A percentile compares a stretch with the other conserved stretches of the same genome.
These are phyloP conservation scores for Pestalotiopsis sp. DNA, from an alignment of 2,329 filamentous ascomycete species.

Conservation along the genomic window DNA sequence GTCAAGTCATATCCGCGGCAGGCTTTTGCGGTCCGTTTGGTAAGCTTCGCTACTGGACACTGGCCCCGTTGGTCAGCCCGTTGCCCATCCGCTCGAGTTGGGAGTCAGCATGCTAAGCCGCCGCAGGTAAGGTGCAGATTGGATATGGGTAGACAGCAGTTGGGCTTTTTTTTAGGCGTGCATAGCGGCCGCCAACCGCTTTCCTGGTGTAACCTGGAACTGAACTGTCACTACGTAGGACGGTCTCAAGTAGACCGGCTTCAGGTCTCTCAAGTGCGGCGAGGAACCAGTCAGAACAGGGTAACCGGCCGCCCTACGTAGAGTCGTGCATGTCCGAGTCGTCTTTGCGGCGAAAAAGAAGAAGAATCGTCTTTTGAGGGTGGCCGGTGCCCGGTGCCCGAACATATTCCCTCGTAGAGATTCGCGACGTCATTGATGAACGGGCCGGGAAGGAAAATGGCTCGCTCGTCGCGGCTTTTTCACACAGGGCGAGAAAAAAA, in stretches of 20 bases:
- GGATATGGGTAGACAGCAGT: not conserved
- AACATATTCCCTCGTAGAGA: not conserved
- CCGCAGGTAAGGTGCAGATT: not conserved
- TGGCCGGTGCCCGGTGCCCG: too few species aligned
- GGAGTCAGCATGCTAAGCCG: not conserved
- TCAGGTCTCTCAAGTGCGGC: conserved; percentile 6
- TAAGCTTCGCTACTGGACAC: not conserved
- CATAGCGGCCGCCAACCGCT: not conserved
- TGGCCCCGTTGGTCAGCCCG: not conserved
- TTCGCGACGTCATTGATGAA: not conserved
- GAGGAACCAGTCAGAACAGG: not conserved
- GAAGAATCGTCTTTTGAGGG: not conserved
- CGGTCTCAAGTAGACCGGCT: conserved; percentile 5
- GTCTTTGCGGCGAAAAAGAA: not conserved
- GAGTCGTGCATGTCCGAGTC: not conserved
- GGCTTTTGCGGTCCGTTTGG: not conserved
- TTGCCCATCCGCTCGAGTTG: not conserved
- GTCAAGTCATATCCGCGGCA: not conserved
- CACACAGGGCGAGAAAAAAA: not conserved
- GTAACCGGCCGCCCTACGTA: not conserved
- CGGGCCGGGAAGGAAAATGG: not conserved
- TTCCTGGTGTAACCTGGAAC: conserved; percentile 1
- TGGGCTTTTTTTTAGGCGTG: not conserved
- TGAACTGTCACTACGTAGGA: not conserved
- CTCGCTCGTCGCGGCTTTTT: not conserved